Evolutionary conservation across 805 yeast genomes (phyloP).

Genomic region (Kuraishia borneana): DNA sequence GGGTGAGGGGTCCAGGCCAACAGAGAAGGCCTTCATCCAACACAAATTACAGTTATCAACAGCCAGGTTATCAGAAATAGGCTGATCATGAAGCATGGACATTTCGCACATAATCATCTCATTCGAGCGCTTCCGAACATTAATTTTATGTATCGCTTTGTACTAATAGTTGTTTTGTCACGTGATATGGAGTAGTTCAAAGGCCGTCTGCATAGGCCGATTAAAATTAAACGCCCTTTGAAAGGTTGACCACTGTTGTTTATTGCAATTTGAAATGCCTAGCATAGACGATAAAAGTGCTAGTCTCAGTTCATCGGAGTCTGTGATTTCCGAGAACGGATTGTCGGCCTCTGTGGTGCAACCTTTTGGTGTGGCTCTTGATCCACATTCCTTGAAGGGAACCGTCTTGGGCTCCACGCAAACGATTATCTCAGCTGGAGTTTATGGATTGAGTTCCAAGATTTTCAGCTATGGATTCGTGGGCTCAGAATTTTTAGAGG

Average conservation of each 20-base stretch:
- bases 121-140: no score
- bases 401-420: slow-evolving; percentile 42
- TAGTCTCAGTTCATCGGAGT: background rate
- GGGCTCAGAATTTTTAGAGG: slow-evolving; percentile 52
- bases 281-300: slow-evolving; percentile 2
- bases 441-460: slow-evolving; percentile 37
- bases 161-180: no score
- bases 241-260: no score
- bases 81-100: no score
- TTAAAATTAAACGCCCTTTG: no score
- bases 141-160: no score
- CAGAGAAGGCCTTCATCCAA: slow-evolving; percentile 2
- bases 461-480: slow-evolving; percentile 64
- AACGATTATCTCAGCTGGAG: slow-evolving; percentile 40
- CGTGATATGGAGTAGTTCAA: no score
- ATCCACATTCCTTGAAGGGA: slow-evolving; percentile 38
- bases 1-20: slow-evolving; percentile 54
- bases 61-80: no score
- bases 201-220: no score
- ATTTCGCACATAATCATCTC: no score
- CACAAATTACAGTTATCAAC: slow-evolving; percentile 1
- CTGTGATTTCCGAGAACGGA: slow-evolving; percentile 6
- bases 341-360: slow-evolving; percentile 28
- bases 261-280: slow-evolving; percentile 2
- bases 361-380: slow-evolving; percentile 55